Conservation (phyloP, 495 filamentous ascomycete genomes). For the Neurospora sp. region DNA sequence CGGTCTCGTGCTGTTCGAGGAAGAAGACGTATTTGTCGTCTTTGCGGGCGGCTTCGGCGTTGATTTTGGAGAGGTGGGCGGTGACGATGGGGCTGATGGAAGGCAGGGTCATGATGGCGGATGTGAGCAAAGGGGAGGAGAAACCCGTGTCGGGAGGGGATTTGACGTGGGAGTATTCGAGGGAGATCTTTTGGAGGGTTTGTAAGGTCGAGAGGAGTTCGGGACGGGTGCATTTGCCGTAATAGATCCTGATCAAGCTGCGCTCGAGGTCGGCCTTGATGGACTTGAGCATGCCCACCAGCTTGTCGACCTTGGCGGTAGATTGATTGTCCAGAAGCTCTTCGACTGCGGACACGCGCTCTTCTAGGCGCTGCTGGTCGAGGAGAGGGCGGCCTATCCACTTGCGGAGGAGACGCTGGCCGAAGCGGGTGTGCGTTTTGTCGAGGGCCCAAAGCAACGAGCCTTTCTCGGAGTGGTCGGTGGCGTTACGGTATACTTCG, state of each 20-base stretch:
- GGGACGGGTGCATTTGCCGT: constrained; percentile 85
- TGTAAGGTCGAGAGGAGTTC: constrained; percentile 82
- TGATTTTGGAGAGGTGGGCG: constrained; percentile 74
- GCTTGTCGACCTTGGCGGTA: constrained; percentile 57
- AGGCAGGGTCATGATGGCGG: constrained; percentile 68
- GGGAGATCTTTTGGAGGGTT: constrained; percentile 69
- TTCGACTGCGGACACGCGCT: constrained; percentile 79
- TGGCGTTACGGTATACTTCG: constrained; percentile 93
- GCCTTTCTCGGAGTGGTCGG: constrained; percentile 75
- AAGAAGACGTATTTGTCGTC: constrained; percentile 96
- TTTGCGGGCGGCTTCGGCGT: constrained; percentile 66
- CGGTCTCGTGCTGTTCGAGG: constrained; percentile 72
- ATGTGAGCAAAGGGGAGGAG: constrained; percentile 55
- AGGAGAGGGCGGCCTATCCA: constrained; percentile 93
- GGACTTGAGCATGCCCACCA: constrained; percentile 57
- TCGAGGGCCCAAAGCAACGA: constrained; percentile 95
- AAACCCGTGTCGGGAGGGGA: constrained; percentile 63
- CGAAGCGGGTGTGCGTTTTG: constrained; percentile 84
- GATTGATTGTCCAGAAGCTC: constrained; percentile 66
- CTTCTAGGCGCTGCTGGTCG: constrained; percentile 65
- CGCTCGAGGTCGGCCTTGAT: constrained; percentile 81
- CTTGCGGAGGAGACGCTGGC: constrained; percentile 76
- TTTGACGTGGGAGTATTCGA: constrained; percentile 59
- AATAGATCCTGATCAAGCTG: constrained; percentile 90
- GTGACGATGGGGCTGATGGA: constrained; percentile 61